A percentile compares a stretch with the other conserved stretches of the same genome.
These are phyloP conservation scores for Metarhizium rileyi DNA, from an alignment of 2,329 filamentous ascomycete species.

Conservation along the genomic window DNA sequence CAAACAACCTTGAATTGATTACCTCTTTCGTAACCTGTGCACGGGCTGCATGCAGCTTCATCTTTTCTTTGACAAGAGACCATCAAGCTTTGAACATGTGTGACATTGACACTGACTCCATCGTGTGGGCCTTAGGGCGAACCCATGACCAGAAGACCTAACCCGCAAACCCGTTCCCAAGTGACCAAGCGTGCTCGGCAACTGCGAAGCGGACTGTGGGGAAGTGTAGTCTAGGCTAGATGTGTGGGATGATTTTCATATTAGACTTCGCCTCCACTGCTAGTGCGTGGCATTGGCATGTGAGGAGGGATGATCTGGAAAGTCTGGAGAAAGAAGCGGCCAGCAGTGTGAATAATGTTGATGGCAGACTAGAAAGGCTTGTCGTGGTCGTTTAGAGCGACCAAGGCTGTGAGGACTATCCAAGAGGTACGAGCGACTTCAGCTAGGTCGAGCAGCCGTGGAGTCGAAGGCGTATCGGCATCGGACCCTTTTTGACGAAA, in stretches of 20 bases:
- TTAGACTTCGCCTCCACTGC: background rate
- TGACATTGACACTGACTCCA: background rate
- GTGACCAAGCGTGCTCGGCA: background rate
- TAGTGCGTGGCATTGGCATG: background rate
- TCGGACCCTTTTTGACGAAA: too few relatives aligned
- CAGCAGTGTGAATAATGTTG: background rate
- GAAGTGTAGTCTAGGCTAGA: background rate
- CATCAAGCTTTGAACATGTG: background rate
- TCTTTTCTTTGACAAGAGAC: background rate
- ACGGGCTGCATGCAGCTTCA: background rate
- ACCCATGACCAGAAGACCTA: slow-evolving; percentile 2
- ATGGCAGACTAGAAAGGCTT: background rate
- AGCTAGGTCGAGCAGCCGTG: too few relatives aligned
- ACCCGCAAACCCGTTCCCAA: slow-evolving; percentile 2
- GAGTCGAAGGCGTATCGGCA: too few relatives aligned
- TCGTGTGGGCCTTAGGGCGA: background rate
- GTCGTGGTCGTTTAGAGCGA: background rate
- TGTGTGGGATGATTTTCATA: background rate
- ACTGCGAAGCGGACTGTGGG: background rate
- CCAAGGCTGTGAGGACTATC: too few relatives aligned
- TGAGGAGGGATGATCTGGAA: background rate
- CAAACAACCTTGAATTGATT: background rate
- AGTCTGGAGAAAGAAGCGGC: background rate
- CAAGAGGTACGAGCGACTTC: too few relatives aligned
- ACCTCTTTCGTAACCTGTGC: background rate